phyloP scores from a whole-genome alignment of 2,329 filamentous ascomycete species.

The Colletotrichum endophyticum region DNA sequence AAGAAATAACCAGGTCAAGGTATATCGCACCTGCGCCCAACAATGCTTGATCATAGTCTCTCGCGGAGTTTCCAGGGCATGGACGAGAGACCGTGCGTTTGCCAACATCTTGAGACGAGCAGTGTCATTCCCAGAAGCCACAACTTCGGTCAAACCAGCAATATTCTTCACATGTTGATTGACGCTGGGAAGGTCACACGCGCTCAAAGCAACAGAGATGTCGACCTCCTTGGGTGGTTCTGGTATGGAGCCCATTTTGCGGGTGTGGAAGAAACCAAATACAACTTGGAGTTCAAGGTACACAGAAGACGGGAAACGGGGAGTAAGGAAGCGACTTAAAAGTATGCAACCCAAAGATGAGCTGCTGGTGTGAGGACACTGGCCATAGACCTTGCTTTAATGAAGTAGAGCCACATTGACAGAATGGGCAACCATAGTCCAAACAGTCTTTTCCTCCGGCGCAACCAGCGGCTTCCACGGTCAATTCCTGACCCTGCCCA shows the following conservation, averaged over 20 bases:
- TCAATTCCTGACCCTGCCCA: neutral
- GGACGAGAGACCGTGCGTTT: neutral
- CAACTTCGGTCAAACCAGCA: neutral
- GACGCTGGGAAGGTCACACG: neutral
- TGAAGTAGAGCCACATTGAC: neutral
- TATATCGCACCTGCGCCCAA: slow-evolving; percentile 43
- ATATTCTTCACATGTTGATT: neutral
- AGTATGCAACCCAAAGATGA: neutral
- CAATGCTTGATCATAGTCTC: slow-evolving; percentile 52
- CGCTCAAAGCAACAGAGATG: neutral
- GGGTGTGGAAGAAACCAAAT: neutral
- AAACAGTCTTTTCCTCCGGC: neutral
- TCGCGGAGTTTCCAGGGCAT: slow-evolving; percentile 48
- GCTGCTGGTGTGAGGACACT: neutral
- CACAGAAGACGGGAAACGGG: neutral
- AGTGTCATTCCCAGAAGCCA: neutral
- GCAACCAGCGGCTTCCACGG: neutral
- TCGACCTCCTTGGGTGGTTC: neutral
- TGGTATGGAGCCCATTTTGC: neutral
- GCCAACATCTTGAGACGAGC: neutral
- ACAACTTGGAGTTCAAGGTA: neutral
- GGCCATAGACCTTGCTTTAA: neutral
- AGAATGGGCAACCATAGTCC: neutral
- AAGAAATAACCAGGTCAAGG: accelerated
- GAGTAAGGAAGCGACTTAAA: neutral